phyloP scores from a whole-genome alignment of 345 rosid species.

The Eucalyptus paniculata region DNA sequence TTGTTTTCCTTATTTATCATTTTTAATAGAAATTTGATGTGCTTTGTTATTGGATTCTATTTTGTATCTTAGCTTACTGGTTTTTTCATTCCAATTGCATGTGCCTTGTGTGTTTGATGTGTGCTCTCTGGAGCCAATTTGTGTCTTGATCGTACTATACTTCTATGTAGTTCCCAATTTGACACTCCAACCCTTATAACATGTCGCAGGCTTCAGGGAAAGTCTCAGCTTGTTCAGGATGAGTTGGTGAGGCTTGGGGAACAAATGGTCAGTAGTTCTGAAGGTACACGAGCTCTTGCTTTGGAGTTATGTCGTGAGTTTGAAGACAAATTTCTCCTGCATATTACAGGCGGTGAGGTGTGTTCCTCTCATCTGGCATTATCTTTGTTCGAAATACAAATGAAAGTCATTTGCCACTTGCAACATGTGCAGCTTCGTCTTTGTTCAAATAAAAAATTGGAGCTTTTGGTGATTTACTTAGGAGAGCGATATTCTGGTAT shows the following conservation, averaged over 20 bases:
- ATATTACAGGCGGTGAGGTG: conserved; percentile 88
- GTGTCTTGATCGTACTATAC: neutral
- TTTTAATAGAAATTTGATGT: neutral
- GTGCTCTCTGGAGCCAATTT: neutral
- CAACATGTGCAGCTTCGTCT: neutral
- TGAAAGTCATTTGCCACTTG: neutral
- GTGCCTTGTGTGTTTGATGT: neutral
- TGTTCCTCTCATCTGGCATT: neutral
- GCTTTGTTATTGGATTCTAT: neutral
- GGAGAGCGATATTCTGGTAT: neutral
- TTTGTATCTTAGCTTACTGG: neutral
- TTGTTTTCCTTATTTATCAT: neutral
- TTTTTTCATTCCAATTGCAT: neutral
- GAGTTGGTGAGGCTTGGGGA: conserved; percentile 87
- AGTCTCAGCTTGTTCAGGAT: conserved; percentile 78
- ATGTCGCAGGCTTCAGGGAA: conserved; percentile 76
- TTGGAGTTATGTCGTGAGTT: conserved; percentile 99
- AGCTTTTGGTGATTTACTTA: neutral
- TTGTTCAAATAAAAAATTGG: neutral
- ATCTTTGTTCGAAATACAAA: neutral
- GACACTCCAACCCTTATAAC: neutral
- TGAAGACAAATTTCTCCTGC: conserved; percentile 95
- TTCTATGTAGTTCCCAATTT: neutral
- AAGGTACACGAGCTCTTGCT: conserved; percentile 95
- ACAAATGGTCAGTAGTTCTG: conserved; percentile 69